A percentile compares a stretch with the other conserved stretches of the same genome.
These are phyloP conservation scores for Penicillium sp. DNA, from an alignment of 2,329 filamentous ascomycete genomes.

Conservation along the genomic window DNA sequence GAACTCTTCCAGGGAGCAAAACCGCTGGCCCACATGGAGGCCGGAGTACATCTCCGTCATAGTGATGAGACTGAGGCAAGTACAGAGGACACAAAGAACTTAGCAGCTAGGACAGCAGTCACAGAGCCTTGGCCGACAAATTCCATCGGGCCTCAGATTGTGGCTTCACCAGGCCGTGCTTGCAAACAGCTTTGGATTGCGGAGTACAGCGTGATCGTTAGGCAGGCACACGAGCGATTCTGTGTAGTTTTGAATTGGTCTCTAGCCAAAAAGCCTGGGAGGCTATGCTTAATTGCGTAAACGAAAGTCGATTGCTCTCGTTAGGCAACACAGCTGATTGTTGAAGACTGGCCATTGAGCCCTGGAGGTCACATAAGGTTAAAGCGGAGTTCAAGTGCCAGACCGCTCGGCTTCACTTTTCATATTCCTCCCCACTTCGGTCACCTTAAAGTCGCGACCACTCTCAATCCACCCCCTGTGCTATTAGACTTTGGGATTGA, in stretches of 20 bases:
- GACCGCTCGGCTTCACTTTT: slow-evolving; percentile 27
- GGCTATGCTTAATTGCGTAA: not conserved
- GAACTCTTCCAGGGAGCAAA: slow-evolving; percentile 40
- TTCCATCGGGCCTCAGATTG: slow-evolving; percentile 28
- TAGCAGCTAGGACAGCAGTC: slow-evolving; percentile 16
- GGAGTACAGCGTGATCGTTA: slow-evolving; percentile 15
- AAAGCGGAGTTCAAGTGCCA: slow-evolving; percentile 12
- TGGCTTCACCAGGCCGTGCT: slow-evolving; percentile 5
- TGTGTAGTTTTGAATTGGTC: not conserved
- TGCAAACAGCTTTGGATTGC: slow-evolving; percentile 6
- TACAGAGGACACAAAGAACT: slow-evolving; percentile 15
- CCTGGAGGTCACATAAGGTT: slow-evolving; percentile 3
- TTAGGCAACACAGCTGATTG: not conserved
- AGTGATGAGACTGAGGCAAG: slow-evolving; percentile 14
- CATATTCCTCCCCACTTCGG: slow-evolving; percentile 12
- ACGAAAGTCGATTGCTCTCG: not conserved
- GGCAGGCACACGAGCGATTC: slow-evolving; percentile 12
- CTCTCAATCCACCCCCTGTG: not conserved
- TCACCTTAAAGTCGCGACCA: not conserved
- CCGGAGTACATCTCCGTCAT: slow-evolving; percentile 43
- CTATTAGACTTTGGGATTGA: not conserved
- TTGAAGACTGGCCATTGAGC: slow-evolving; percentile 1
- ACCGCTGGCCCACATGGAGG: slow-evolving; percentile 40
- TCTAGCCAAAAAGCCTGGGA: not conserved
- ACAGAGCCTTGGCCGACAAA: slow-evolving; percentile 13